Conservation (phyloP, 257 asterid species). For the Plantago major region DNA sequence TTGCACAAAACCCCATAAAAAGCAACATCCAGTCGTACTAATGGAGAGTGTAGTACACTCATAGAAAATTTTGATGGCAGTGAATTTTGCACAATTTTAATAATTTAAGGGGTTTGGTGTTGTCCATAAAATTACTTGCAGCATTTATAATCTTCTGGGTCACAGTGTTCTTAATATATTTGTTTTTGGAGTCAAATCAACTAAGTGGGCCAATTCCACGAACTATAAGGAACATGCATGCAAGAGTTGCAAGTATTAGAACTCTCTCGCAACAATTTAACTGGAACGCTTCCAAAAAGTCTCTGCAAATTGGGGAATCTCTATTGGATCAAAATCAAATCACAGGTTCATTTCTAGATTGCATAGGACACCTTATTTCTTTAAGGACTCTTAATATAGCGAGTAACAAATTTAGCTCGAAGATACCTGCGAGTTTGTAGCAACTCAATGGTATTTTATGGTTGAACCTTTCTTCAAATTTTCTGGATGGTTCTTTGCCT, state of each 20-base stretch:
- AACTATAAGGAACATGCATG: conserved; percentile 6
- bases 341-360: conserved; percentile 17
- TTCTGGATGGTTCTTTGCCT: conserved; percentile 17
- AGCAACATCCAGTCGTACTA: no score
- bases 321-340: background rate
- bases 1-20: no score
- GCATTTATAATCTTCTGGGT: no score
- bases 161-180: background rate
- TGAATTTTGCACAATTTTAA: no score
- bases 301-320: conserved; percentile 4
- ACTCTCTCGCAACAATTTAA: background rate
- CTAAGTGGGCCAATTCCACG: conserved; percentile 19
- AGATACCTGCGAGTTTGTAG: conserved; percentile 22
- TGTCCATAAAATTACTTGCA: no score
- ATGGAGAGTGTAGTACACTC: no score
- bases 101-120: no score
- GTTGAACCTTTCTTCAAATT: conserved; percentile 21
- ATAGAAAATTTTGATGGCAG: no score
- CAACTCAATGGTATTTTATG: conserved; percentile 9
- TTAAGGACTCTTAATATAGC: background rate
- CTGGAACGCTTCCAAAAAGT: conserved; percentile 13
- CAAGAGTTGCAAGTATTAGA: conserved; percentile 10
- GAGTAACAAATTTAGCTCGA: conserved; percentile 14
- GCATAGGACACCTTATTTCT: conserved; percentile 22
- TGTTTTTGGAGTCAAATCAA: background rate